A percentile compares a stretch with the other conserved stretches of the same genome.
Evolutionary conservation across 805 yeast species (phyloP).

Genomic region (Hyphopichia homilentoma): DNA sequence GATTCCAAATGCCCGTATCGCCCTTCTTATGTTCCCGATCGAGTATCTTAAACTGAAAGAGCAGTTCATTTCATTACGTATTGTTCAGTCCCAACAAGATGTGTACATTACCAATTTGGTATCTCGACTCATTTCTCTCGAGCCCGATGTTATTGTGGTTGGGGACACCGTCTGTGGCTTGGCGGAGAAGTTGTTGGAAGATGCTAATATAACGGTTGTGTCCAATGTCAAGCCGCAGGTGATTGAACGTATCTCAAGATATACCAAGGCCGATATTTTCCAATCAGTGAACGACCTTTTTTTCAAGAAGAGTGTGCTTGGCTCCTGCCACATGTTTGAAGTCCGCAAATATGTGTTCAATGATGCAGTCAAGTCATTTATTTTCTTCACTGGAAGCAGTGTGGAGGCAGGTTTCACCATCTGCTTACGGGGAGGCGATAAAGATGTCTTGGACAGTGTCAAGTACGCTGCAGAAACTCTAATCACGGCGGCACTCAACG

Average conservation of each 20-base stretch:
- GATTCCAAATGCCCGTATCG: conserved; percentile 67
- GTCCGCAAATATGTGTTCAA: conserved; percentile 62
- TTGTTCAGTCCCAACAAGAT: conserved; percentile 80
- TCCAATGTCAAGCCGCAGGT: conserved; percentile 79
- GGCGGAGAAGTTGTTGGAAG: conserved; percentile 68
- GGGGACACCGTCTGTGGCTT: conserved; percentile 80
- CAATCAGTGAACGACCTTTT: conserved; percentile 84
- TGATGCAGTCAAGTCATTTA: conserved; percentile 60
- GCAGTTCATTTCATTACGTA: conserved; percentile 76
- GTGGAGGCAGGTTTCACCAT: conserved; percentile 76
- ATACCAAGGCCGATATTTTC: conserved; percentile 81
- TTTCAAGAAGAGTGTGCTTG: conserved; percentile 55
- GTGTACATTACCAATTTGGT: conserved; percentile 82
- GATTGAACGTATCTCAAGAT: conserved; percentile 68
- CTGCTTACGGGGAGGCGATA: conserved; percentile 76
- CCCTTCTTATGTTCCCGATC: conserved; percentile 82
- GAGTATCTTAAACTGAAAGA: conserved; percentile 78
- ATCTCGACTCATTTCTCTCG: conserved; percentile 67
- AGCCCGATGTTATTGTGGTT: conserved; percentile 75
- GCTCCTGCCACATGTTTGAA: conserved; percentile 69
- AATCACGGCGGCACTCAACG: conserved; percentile 73
- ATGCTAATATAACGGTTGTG: conserved; percentile 78
- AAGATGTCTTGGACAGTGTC: conserved; percentile 56
- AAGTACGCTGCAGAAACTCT: conserved; percentile 80
- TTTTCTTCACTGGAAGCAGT: conserved; percentile 77